Percentiles rank a stretch among this genome's conserved stretches.
phyloP scores from a whole-genome alignment of 2,329 filamentous ascomycete species.

The Botrytis tulipae region DNA sequence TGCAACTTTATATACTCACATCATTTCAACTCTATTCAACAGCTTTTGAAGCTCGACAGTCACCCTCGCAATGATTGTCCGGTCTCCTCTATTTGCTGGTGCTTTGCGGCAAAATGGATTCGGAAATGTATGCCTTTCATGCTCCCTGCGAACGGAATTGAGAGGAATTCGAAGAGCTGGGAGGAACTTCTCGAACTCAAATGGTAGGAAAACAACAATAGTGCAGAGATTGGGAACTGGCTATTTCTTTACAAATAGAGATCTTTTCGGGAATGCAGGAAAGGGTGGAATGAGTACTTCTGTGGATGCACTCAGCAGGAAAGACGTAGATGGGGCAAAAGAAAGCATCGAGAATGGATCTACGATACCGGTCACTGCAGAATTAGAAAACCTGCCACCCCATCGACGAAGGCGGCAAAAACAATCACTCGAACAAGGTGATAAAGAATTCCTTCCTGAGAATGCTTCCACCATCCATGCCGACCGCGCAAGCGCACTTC shows the following conservation, averaged over 20 bases:
- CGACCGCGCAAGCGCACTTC: conserved; percentile 48
- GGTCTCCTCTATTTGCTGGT: conserved; percentile 13
- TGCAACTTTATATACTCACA: conserved; percentile 12
- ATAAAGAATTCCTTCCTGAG: conserved; percentile 42
- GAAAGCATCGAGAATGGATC: neutral
- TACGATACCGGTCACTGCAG: conserved; percentile 8
- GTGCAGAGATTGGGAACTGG: conserved; percentile 30
- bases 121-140: conserved; percentile 17
- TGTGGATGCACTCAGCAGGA: conserved; percentile 25
- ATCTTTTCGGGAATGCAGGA: conserved; percentile 25
- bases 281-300: conserved; percentile 29
- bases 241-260: conserved; percentile 37
- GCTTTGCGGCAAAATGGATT: conserved; percentile 12
- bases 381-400: conserved; percentile 31
- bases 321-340: neutral
- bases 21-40: conserved; percentile 1
- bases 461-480: conserved; percentile 57
- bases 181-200: conserved; percentile 31
- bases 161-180: conserved; percentile 18
- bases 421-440: conserved; percentile 29
- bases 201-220: conserved; percentile 26
- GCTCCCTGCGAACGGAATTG: conserved; percentile 17
- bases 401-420: conserved; percentile 37
- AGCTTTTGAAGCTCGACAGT: conserved; percentile 16
- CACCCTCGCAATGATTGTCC: conserved; percentile 19